Conservation (phyloP, 805 yeast species). For the Candida xyloterini region DNA sequence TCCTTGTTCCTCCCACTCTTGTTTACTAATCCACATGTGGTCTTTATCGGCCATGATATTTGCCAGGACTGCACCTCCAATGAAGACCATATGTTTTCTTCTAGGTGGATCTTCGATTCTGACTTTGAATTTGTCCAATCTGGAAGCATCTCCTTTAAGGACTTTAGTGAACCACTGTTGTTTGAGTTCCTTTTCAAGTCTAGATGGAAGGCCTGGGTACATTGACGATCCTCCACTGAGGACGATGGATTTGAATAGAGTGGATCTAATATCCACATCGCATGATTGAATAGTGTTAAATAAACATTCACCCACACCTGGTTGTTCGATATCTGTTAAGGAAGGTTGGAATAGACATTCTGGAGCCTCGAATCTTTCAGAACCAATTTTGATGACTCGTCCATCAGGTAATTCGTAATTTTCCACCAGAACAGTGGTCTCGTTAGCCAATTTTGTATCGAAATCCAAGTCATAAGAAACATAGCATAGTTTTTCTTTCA, state of each 20-base stretch:
- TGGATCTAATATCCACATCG: slow-evolving; percentile 87
- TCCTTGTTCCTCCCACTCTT: slow-evolving; percentile 98
- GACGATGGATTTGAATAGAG: slow-evolving; percentile 88
- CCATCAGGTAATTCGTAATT: slow-evolving; percentile 96
- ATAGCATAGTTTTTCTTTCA: slow-evolving; percentile 93
- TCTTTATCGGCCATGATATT: slow-evolving; percentile 98
- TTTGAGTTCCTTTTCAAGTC: slow-evolving; percentile 92
- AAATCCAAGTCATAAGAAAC: slow-evolving; percentile 91
- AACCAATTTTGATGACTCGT: slow-evolving; percentile 86
- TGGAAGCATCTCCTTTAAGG: slow-evolving; percentile 77
- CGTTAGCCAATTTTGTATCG: slow-evolving; percentile 82
- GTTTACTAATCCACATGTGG: slow-evolving; percentile 95
- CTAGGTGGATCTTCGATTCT: slow-evolving; percentile 98
- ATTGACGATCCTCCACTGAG: slow-evolving; percentile 96
- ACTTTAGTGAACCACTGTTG: slow-evolving; percentile 93
- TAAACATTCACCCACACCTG: slow-evolving; percentile 90
- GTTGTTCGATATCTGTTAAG: slow-evolving; percentile 92
- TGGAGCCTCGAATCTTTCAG: slow-evolving; percentile 95
- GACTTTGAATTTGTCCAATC: slow-evolving; percentile 89
- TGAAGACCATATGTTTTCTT: slow-evolving; percentile 97
- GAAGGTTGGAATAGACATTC: slow-evolving; percentile 96
- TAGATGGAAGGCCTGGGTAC: slow-evolving; percentile 97
- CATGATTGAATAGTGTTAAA: slow-evolving; percentile 93
- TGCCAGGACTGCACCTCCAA: slow-evolving; percentile 98
- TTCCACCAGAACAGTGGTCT: slow-evolving; percentile 93